Base-by-base conservation (phyloP, 768 basidiomycete species). In the Tylopilus sp. region DNA sequence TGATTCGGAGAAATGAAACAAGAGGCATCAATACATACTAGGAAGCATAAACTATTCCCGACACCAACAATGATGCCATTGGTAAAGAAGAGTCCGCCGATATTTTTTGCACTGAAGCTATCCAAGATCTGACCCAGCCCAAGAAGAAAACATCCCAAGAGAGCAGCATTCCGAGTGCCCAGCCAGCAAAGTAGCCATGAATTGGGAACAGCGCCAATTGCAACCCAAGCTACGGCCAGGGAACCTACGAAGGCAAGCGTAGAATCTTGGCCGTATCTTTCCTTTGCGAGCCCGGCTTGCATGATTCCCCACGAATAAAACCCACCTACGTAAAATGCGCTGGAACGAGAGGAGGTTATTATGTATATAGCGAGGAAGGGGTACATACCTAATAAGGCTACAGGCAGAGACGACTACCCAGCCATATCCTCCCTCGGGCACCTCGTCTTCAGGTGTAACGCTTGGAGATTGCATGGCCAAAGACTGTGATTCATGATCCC, bases 161-260 rank as follows among this genome's bases (percentile, higher is more conserved):
- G 48, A 4, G 64, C 66, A 25, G 62, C 59, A 34, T 60, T 64
- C 14, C 63, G 59, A n/a, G 63, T 58, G 21, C 71, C 70, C 21
- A 74, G n/a, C 45, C 42, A 54, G 21, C 66, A 60, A 50, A 72
- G 59, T n/a, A 71, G 53, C 46, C 64, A 65, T 24, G 66, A 60
- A 44, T 67, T 68, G 12, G 68, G 55, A 3, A 71, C 21, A 0
- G 65, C 67, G 13, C 64, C 58, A 16, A 69, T 55, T n/a, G 71
- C 57, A 22, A 70, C 61, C 54, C 64, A 61, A 6, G 70, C 59
- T 11, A 64, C 58, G 0, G 64, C 62, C 4, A 66, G 47, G 16
- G 72, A 71, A 24, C 71, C 72, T 7, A 72, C 65, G 47, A 71
- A 71, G 6, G 70, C 63, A 8, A 70, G 59, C 0, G 63, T 63